phyloP scores from a whole-genome alignment of 2,329 filamentous ascomycete genomes.

The Diaporthe caulivora region DNA sequence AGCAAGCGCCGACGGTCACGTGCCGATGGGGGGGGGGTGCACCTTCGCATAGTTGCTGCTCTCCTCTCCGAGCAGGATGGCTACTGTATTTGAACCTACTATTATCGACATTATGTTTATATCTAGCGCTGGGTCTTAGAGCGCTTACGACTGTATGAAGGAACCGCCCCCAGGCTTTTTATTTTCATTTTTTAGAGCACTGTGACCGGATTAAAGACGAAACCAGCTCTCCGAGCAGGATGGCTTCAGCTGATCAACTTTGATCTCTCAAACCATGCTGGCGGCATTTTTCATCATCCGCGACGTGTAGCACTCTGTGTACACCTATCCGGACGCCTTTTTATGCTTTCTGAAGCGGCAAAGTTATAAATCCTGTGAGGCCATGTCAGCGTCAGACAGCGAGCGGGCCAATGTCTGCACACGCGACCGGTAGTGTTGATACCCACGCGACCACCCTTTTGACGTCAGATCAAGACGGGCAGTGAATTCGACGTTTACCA shows the following conservation, averaged over 20 bases:
- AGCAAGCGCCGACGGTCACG: conserved; percentile 7
- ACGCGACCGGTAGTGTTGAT: background rate
- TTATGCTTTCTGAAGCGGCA: rapidly evolving
- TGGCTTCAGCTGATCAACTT: background rate
- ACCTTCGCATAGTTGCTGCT: conserved; percentile 12
- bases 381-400: background rate
- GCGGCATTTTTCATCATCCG: background rate
- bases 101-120: too few species aligned
- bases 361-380: background rate
- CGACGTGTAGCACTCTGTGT: background rate
- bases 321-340: too few species aligned
- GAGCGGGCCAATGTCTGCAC: background rate
- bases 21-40: conserved; percentile 13
- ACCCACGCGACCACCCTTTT: background rate
- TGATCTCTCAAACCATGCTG: background rate
- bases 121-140: too few species aligned
- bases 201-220: too few species aligned
- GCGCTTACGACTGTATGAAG: too few species aligned
- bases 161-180: too few species aligned
- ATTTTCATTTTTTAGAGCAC: too few species aligned
- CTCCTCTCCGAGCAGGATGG: background rate
- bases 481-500: rapidly evolving
- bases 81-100: too few species aligned
- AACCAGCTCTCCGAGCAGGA: too few species aligned
- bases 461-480: too few species aligned